Conservation (phyloP, 2,329 filamentous ascomycete species). For the Colletotrichum musae region DNA sequence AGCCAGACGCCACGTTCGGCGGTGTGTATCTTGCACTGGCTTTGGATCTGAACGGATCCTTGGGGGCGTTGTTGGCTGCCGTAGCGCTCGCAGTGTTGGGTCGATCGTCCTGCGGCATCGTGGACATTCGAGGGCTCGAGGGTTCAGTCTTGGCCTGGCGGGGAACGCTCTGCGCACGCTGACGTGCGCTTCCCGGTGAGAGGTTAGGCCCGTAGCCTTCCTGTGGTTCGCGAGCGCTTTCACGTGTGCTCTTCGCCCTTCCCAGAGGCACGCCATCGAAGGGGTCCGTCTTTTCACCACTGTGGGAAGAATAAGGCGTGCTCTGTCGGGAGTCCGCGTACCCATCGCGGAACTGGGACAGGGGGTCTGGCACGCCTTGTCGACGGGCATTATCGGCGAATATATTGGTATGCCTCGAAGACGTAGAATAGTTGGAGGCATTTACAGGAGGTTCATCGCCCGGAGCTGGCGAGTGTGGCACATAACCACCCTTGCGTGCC, state of each 20-base stretch:
- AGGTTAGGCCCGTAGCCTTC: slow-evolving; percentile 39
- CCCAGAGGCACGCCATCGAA: slow-evolving; percentile 64
- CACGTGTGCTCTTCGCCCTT: slow-evolving; percentile 63
- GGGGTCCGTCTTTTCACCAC: slow-evolving; percentile 72
- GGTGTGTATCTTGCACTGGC: slow-evolving; percentile 42
- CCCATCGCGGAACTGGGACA: slow-evolving; percentile 62
- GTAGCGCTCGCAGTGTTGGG: slow-evolving; percentile 33
- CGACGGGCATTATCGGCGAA: slow-evolving; percentile 44
- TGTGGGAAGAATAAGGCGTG: slow-evolving; percentile 69
- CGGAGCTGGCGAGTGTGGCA: slow-evolving; percentile 61
- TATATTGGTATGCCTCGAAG: slow-evolving; percentile 44
- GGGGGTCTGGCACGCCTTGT: slow-evolving; percentile 58
- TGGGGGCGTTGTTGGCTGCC: slow-evolving; percentile 33
- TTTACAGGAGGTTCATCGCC: slow-evolving; percentile 68
- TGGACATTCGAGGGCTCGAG: slow-evolving; percentile 32
- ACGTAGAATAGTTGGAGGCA: slow-evolving; percentile 66
- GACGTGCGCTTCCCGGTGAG: slow-evolving; percentile 44
- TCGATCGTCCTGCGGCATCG: slow-evolving; percentile 33
- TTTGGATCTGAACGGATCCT: slow-evolving; percentile 38
- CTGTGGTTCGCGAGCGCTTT: slow-evolving; percentile 49
- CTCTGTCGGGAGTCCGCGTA: slow-evolving; percentile 66
- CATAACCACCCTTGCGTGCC: slow-evolving; percentile 63
- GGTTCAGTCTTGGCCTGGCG: slow-evolving; percentile 35
- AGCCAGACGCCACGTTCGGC: slow-evolving; percentile 26
- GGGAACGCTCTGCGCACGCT: slow-evolving; percentile 52